Percentiles rank a stretch among this genome's conserved stretches.
Conservation (phyloP, 2,329 filamentous ascomycete species). For the Scolecobasidium constrictum region DNA sequence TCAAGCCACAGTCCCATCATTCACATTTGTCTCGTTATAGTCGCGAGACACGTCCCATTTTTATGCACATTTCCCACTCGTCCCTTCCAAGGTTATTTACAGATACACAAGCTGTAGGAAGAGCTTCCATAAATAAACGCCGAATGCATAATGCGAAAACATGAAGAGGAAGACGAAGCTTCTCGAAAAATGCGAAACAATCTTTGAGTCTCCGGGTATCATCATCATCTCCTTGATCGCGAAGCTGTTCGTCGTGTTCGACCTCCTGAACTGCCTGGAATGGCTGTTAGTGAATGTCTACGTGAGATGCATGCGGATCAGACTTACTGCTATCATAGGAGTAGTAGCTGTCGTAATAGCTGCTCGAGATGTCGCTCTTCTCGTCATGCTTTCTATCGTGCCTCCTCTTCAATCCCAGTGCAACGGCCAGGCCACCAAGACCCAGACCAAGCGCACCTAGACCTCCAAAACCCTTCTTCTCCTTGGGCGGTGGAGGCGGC, state of each 20-base stretch:
- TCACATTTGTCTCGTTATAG: too few species aligned
- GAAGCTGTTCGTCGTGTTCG: background rate
- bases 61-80: too few species aligned
- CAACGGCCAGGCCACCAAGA: slow-evolving; percentile 19
- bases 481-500: slow-evolving; percentile 1
- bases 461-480: slow-evolving; percentile 7
- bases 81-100: too few species aligned
- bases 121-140: too few species aligned
- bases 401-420: slow-evolving; percentile 13
- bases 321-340: slow-evolving; percentile 9
- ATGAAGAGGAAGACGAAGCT: too few species aligned
- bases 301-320: background rate
- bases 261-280: slow-evolving; percentile 6
- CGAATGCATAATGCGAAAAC: too few species aligned
- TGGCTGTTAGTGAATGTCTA: background rate
- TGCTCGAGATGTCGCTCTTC: slow-evolving; percentile 9
- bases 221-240: too few species aligned
- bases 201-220: too few species aligned
- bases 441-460: slow-evolving; percentile 15
- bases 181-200: too few species aligned
- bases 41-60: too few species aligned
- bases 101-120: too few species aligned
- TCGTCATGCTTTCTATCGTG: slow-evolving; percentile 6
- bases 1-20: too few species aligned
- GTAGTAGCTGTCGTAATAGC: slow-evolving; percentile 8